phyloP scores from a whole-genome alignment of 108 stramenopile genomes.

The Poteriospumella lacustris region DNA sequence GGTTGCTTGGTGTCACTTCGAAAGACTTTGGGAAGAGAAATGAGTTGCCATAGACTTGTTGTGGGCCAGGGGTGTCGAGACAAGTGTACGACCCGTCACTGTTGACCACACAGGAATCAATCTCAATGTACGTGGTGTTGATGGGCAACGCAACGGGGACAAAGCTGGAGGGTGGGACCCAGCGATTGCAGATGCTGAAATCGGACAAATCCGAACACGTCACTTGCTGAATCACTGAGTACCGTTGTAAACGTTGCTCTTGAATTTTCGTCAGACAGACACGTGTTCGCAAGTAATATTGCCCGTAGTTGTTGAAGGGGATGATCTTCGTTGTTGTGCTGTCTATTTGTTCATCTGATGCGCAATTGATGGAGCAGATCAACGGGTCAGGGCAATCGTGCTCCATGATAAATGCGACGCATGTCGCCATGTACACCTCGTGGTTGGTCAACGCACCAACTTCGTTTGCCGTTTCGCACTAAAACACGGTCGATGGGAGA shows the following conservation, averaged over 20 bases:
- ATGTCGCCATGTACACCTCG: neutral
- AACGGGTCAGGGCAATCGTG: constrained; percentile 18
- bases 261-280: neutral
- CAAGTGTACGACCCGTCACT: neutral
- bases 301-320: constrained; percentile 26
- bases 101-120: constrained; percentile 17
- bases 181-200: constrained; percentile 9
- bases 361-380: constrained; percentile 25
- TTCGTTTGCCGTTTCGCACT: neutral
- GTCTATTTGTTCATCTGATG: constrained; percentile 7
- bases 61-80: neutral
- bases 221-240: neutral
- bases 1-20: neutral
- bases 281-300: neutral
- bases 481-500: neutral
- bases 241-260: neutral
- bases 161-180: neutral
- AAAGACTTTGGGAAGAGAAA: constrained; percentile 14
- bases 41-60: constrained; percentile 2
- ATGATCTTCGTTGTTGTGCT: neutral
- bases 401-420: constrained; percentile 3
- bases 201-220: neutral
- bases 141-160: constrained; percentile 19
- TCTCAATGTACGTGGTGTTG: constrained; percentile 26
- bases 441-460: neutral